Evolutionary conservation across 345 rosid species (phyloP).

Genomic region (Hibiscus syriacus): DNA sequence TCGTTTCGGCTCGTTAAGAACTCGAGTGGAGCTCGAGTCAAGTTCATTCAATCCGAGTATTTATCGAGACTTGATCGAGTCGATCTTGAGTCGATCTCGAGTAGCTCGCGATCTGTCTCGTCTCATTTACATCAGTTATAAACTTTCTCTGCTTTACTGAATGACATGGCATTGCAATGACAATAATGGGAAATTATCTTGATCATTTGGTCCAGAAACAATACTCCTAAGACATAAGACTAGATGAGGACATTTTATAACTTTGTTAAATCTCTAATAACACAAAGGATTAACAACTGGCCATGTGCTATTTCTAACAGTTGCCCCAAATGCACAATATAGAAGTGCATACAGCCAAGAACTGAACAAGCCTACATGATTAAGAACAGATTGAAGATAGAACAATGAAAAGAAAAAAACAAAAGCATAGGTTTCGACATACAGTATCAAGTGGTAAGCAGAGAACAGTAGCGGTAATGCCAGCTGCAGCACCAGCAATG

Average conservation of each 20-base stretch:
- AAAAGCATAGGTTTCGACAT: constrained; percentile 17
- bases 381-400: background rate
- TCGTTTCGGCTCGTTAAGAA: too few species aligned
- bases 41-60: too few species aligned
- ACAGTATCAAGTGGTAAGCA: constrained; percentile 74
- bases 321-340: background rate
- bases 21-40: too few species aligned
- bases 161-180: background rate
- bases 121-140: too few species aligned
- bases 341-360: background rate
- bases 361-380: background rate
- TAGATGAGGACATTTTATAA: too few species aligned
- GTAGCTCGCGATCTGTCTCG: too few species aligned
- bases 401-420: background rate
- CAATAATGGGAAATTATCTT: background rate
- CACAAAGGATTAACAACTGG: background rate
- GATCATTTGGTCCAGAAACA: background rate
- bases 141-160: too few species aligned
- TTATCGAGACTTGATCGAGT: too few species aligned
- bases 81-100: too few species aligned
- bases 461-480: constrained; percentile 60
- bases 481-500: constrained; percentile 74
- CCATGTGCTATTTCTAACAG: background rate
- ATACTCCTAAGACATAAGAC: too few species aligned
- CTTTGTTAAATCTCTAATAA: background rate